Evolutionary conservation across 2,329 filamentous ascomycete genomes (phyloP), one percentile per base, ranked within the genome.

Genomic region (Colletotrichum musicola): DNA sequence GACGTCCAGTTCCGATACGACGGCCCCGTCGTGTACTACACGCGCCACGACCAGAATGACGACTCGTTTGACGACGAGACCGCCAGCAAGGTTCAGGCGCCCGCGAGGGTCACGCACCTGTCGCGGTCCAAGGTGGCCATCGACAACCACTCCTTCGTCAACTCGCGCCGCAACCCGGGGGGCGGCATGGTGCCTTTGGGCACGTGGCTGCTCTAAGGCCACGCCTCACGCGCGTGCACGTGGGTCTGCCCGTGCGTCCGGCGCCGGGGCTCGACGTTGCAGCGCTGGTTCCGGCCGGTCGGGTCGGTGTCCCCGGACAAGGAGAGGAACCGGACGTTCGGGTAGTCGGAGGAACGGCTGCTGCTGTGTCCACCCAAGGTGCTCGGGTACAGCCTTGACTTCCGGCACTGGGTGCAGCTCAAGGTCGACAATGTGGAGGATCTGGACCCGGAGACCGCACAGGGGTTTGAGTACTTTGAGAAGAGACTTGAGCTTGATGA

Each of bases 291-390:
- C 40, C 4, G 40, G 16, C 9, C 9, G 12, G 12, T 42, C 13
- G 40, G 12, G 5, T 42, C 40, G 40, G 9, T 51, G 7, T 13
- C 5, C 10, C 10, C 47, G 13, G 47, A 18, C 47, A 18, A 51
- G 18, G 18, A 51, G n/a, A 27, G 18, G 12, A 51, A 51, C 25
- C 18, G 18, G 14, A 13, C 25, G 6, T 51, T 51, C n/a, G 25
- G 25, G n/a, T 13, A 51, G 18, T 51, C 47, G 25, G 47, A 51
- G 1, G 47, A 51, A 5, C 47, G 47, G 25, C 47, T 51, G n/a
- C 47, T 51, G 47, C 47, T 51, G 47, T 51, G 47, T n/a, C 47
- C 47, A 3, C n/a, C 47, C 9, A 51, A 51, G 25, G 47, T 51
- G 6, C 47, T 51, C 47, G 47, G 47, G 3, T 51, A 51, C 47